phyloP scores from a whole-genome alignment of 805 yeast species.

The Dipodascus geniculatus region DNA sequence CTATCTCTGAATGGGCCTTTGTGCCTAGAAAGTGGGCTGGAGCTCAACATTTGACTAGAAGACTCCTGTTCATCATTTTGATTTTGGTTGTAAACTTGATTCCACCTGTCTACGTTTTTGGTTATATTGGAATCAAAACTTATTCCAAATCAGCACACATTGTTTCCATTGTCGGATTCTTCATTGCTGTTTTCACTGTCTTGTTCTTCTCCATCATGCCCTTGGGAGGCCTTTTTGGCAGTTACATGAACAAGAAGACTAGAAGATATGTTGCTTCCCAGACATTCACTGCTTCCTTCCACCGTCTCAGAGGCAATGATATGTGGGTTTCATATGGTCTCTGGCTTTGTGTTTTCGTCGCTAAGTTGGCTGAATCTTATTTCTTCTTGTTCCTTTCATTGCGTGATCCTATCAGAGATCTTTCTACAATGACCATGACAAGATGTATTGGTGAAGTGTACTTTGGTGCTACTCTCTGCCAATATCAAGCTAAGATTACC shows the following conservation, averaged over 20 bases:
- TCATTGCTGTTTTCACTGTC: constrained; percentile 75
- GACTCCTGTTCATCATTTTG: constrained; percentile 61
- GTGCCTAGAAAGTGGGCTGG: constrained; percentile 99
- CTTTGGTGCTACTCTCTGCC: constrained; percentile 68
- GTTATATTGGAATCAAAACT: constrained; percentile 57
- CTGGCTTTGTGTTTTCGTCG: constrained; percentile 82
- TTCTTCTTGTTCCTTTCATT: constrained; percentile 79
- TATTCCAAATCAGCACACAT: constrained; percentile 62
- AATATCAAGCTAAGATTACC: constrained; percentile 77
- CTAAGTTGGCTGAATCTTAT: constrained; percentile 85
- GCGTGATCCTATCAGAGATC: constrained; percentile 88
- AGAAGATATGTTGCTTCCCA: constrained; percentile 89
- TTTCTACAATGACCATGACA: constrained; percentile 66
- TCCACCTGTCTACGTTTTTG: constrained; percentile 77
- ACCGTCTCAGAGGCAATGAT: constrained; percentile 72
- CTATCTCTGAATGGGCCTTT: constrained; percentile 85
- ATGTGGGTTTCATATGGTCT: constrained; percentile 93
- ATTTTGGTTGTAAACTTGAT: constrained; percentile 66
- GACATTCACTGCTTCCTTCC: constrained; percentile 88
- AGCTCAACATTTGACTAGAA: constrained; percentile 89
- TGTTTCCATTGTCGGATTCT: constrained; percentile 78
- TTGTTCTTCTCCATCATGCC: constrained; percentile 91
- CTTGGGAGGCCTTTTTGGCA: constrained; percentile 88
- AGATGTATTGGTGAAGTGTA: constrained; percentile 94
- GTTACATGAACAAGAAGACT: constrained; percentile 79